phyloP scores from a whole-genome alignment of 2,329 filamentous ascomycete species.

The Esteya vermicola region DNA sequence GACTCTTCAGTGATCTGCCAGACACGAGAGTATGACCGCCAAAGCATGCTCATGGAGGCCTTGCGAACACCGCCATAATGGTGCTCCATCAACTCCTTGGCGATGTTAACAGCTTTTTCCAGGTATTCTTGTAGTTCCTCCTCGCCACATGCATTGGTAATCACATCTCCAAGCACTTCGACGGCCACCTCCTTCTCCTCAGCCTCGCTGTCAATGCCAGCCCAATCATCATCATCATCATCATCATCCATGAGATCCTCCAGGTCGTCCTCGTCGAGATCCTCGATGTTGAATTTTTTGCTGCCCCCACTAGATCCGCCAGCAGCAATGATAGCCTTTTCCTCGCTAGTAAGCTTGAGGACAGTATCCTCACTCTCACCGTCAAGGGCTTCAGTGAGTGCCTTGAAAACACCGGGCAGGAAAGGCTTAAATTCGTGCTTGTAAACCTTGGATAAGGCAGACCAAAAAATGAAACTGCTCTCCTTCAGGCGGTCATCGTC shows the following conservation, averaged over 20 bases:
- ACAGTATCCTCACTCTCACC: slow-evolving; percentile 81
- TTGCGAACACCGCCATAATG: slow-evolving; percentile 88
- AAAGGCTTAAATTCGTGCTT: slow-evolving; percentile 69
- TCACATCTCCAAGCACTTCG: slow-evolving; percentile 85
- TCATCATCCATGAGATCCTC: slow-evolving; percentile 45
- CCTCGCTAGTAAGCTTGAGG: slow-evolving; percentile 58
- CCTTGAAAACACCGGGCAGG: slow-evolving; percentile 62
- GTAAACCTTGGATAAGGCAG: slow-evolving; percentile 86
- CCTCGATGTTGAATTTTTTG: slow-evolving; percentile 73
- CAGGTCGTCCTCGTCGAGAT: slow-evolving; percentile 35
- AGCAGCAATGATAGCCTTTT: slow-evolving; percentile 31
- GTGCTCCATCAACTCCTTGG: slow-evolving; percentile 73
- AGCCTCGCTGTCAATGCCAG: slow-evolving; percentile 67
- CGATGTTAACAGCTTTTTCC: slow-evolving; percentile 71
- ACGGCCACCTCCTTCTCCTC: slow-evolving; percentile 96
- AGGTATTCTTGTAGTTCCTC: slow-evolving; percentile 66
- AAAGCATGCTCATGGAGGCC: slow-evolving; percentile 79
- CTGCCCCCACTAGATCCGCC: slow-evolving; percentile 33
- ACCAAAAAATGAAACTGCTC: slow-evolving; percentile 96
- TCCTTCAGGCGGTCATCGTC: slow-evolving; percentile 86
- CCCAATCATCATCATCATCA: slow-evolving; percentile 66
- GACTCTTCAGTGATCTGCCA: slow-evolving; percentile 77
- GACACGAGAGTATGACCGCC: slow-evolving; percentile 84
- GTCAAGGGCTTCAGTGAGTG: slow-evolving; percentile 71
- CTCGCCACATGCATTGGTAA: slow-evolving; percentile 69